Evolutionary conservation across 139 green algal genomes (phyloP).

Genomic region (Chlorella sp.): DNA sequence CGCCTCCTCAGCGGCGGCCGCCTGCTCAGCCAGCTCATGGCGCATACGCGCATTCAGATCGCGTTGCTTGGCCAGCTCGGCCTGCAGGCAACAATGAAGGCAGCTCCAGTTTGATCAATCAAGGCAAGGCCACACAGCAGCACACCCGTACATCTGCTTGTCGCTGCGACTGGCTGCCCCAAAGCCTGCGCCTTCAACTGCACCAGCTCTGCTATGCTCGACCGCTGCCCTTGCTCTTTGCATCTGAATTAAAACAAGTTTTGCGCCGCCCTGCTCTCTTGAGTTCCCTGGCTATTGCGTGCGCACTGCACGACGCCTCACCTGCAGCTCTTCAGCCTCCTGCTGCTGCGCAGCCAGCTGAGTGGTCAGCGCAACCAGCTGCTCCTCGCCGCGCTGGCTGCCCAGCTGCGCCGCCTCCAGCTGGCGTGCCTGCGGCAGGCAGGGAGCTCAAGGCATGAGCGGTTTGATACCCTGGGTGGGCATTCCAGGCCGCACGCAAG

Average conservation of each 20-base stretch:
- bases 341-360: constrained; percentile 38
- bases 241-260: too few species aligned
- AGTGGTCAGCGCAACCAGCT: constrained; percentile 31
- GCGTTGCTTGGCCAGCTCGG: constrained; percentile 31
- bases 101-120: too few species aligned
- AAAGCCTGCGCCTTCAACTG: too few species aligned
- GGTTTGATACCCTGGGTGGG: too few species aligned
- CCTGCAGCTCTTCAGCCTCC: not conserved
- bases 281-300: too few species aligned
- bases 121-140: too few species aligned
- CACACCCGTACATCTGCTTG: too few species aligned
- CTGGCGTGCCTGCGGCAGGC: not conserved
- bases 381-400: constrained; percentile 2
- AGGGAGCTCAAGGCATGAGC: not conserved
- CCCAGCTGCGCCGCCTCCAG: not conserved
- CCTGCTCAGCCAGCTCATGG: constrained; percentile 35
- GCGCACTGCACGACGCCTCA: not conserved
- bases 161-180: too few species aligned
- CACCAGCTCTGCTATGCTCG: too few species aligned
- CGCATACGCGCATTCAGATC: constrained; percentile 33
- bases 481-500: too few species aligned
- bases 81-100: not conserved
- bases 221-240: too few species aligned
- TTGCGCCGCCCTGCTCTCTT: too few species aligned
- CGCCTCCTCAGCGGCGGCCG: constrained; percentile 10